A percentile compares a stretch with the other conserved stretches of the same genome.
These are phyloP conservation scores for Penicillium corylophilum DNA, from an alignment of 2,329 filamentous ascomycete species.

Conservation along the genomic window DNA sequence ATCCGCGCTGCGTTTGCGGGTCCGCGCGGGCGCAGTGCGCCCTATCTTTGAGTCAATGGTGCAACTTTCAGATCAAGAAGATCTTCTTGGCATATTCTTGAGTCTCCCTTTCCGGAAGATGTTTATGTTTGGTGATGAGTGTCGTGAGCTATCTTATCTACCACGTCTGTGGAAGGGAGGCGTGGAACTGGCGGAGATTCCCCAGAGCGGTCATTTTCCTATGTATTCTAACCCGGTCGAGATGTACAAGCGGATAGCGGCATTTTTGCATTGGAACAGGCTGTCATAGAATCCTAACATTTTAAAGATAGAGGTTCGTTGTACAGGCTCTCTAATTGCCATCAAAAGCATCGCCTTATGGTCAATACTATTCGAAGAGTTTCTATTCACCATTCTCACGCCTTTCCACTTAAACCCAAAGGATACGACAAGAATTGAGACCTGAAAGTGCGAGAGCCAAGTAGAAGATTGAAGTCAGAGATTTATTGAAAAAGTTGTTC, in stretches of 20 bases:
- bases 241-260: slow-evolving; percentile 22
- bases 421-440: too few species aligned
- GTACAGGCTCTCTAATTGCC: background rate
- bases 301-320: background rate
- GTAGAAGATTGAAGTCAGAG: too few species aligned
- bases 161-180: slow-evolving; percentile 9
- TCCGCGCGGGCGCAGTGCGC: slow-evolving; percentile 16
- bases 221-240: slow-evolving; percentile 31
- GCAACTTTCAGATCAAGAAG: slow-evolving; percentile 20
- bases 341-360: background rate
- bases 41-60: slow-evolving; percentile 28
- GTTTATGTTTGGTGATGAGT: slow-evolving; percentile 28
- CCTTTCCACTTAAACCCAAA: too few species aligned
- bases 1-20: slow-evolving; percentile 15
- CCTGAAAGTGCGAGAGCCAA: too few species aligned
- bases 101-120: slow-evolving; percentile 15
- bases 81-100: slow-evolving; percentile 20
- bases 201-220: slow-evolving; percentile 24
- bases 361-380: too few species aligned
- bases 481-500: too few species aligned
- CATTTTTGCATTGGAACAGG: slow-evolving; percentile 12
- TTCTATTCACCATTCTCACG: too few species aligned
- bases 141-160: slow-evolving; percentile 21
- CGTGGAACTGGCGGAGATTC: slow-evolving; percentile 25
- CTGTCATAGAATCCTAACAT: slow-evolving; percentile 27